Conservation (phyloP, 306 rosid genomes). For the Quillaja saponaria region DNA sequence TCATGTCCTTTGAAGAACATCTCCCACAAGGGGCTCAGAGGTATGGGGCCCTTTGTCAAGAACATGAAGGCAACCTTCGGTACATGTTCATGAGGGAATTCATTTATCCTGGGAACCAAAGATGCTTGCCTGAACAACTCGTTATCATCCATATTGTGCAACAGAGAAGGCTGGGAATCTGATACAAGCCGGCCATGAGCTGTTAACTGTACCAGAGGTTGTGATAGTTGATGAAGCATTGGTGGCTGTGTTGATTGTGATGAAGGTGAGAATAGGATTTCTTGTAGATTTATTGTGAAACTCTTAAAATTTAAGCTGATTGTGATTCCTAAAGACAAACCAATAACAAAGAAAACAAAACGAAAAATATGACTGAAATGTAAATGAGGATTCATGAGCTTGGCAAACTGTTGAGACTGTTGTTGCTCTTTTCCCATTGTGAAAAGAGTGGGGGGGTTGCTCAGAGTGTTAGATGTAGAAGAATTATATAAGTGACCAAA, state of each 20-base stretch:
- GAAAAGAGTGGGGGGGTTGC: constrained; percentile 1
- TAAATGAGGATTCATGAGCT: constrained; percentile 22
- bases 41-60: constrained; percentile 52
- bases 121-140: constrained; percentile 48
- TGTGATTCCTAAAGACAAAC: constrained; percentile 48
- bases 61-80: constrained; percentile 71
- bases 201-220: neutral
- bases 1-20: constrained; percentile 57
- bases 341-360: constrained; percentile 43
- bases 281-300: constrained; percentile 19
- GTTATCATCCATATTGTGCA: constrained; percentile 44
- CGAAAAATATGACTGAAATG: constrained; percentile 25
- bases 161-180: constrained; percentile 10
- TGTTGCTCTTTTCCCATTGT: constrained; percentile 27
- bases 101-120: constrained; percentile 35
- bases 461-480: neutral
- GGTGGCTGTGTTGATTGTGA: constrained; percentile 11
- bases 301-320: constrained; percentile 34
- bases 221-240: constrained; percentile 1
- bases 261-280: neutral
- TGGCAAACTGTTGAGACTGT: constrained; percentile 22
- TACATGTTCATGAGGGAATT: constrained; percentile 24
- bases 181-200: neutral
- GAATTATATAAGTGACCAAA: neutral
- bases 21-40: constrained; percentile 56